phyloP scores from a whole-genome alignment of 805 yeast species.

The Vanderwaltozyma yarrowii region DNA sequence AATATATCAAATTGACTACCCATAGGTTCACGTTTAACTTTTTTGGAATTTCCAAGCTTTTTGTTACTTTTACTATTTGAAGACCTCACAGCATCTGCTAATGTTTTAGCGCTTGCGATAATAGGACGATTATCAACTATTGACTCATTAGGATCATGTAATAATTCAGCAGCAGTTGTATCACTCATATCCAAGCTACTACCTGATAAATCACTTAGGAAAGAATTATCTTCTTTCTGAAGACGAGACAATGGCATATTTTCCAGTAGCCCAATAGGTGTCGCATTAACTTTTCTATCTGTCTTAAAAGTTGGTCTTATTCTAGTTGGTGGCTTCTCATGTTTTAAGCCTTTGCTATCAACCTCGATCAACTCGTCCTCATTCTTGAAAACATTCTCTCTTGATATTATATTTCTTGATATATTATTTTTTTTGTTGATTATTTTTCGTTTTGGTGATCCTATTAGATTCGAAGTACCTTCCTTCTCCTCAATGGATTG shows the following conservation, averaged over 20 bases:
- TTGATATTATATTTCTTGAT: background rate
- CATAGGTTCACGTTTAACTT: slow-evolving; percentile 15
- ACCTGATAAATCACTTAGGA: too few species aligned
- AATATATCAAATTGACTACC: slow-evolving; percentile 23
- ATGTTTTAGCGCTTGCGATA: slow-evolving; percentile 21
- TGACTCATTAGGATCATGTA: slow-evolving; percentile 24
- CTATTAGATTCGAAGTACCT: background rate
- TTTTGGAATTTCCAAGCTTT: background rate
- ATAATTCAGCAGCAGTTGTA: slow-evolving; percentile 27
- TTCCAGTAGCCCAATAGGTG: slow-evolving; percentile 10
- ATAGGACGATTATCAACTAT: slow-evolving; percentile 24
- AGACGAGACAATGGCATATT: background rate
- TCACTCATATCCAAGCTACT: slow-evolving; percentile 3
- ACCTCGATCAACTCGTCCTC: background rate
- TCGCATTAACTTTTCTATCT: slow-evolving; percentile 10
- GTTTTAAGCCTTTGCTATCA: background rate
- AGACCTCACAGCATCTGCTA: slow-evolving; percentile 20
- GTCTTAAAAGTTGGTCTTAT: background rate
- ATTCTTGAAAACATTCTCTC: too few species aligned
- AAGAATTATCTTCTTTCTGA: background rate
- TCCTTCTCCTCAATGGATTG: too few species aligned
- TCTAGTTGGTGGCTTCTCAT: background rate
- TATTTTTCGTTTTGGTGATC: background rate
- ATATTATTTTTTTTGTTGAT: background rate
- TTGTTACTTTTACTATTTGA: slow-evolving; percentile 1